Percentiles rank a stretch among this genome's conserved stretches.
Conservation (phyloP, 305 asterid genomes). For the Lippia alba region DNA sequence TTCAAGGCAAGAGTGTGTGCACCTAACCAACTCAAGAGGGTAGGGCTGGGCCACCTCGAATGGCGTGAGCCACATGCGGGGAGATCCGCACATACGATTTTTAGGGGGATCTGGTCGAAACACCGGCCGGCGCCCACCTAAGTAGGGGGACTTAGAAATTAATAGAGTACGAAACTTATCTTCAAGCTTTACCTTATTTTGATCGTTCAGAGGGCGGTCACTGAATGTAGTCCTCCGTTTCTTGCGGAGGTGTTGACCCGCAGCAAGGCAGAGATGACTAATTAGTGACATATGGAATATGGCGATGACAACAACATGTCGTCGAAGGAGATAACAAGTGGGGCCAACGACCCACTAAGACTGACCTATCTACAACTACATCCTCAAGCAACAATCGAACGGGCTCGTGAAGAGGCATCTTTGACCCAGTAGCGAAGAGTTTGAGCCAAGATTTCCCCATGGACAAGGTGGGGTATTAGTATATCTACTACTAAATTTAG, state of each 20-base stretch:
- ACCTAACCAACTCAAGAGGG: too few species aligned
- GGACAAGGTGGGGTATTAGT: slow-evolving; percentile 7
- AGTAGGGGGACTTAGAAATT: too few species aligned
- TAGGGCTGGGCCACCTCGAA: neutral
- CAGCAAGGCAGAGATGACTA: too few species aligned
- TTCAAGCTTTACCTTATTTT: too few species aligned
- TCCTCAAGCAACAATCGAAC: slow-evolving; percentile 14
- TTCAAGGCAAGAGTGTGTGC: too few species aligned
- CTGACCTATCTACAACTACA: slow-evolving; percentile 19
- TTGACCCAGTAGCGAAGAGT: neutral
- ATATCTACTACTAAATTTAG: slow-evolving; percentile 1
- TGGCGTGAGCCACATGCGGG: neutral
- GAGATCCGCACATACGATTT: neutral
- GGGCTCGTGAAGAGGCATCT: slow-evolving; percentile 8
- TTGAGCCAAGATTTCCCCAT: slow-evolving; percentile 9
- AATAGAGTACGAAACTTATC: too few species aligned
- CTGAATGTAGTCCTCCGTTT: too few species aligned
- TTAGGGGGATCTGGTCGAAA: too few species aligned
- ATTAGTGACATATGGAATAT: too few species aligned
- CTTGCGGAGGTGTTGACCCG: too few species aligned
- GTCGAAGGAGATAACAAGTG: slow-evolving; percentile 37
- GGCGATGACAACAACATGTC: slow-evolving; percentile 27
- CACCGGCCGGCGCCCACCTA: too few species aligned
- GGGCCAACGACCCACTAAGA: slow-evolving; percentile 35
- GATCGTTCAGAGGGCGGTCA: too few species aligned